phyloP scores from a whole-genome alignment of 1,139 yeast genomes.

The Diutina rugosa region DNA sequence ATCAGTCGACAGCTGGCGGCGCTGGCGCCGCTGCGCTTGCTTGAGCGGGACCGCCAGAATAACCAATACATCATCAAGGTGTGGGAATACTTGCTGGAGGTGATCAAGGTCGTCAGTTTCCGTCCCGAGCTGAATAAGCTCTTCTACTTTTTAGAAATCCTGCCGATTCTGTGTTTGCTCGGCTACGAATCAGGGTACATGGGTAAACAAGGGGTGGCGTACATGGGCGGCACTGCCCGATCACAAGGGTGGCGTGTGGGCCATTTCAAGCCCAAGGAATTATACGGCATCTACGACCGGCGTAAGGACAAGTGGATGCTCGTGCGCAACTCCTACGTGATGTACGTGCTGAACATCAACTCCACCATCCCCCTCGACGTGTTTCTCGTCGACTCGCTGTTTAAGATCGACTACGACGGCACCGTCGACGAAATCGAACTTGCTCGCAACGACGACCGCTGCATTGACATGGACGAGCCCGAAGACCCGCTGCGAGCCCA shows the following conservation, averaged over 20 bases:
- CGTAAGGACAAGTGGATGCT: conserved; percentile 89
- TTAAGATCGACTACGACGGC: conserved; percentile 36
- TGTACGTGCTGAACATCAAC: conserved; percentile 75
- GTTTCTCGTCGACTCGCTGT: conserved; percentile 65
- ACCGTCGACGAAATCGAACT: conserved; percentile 13
- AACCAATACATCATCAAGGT: conserved; percentile 29
- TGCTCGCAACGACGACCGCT: conserved; percentile 17
- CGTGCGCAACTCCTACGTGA: conserved; percentile 70
- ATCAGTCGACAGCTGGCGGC: not conserved
- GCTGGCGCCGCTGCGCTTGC: not conserved
- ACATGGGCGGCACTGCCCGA: conserved; percentile 70
- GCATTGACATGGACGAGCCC: conserved; percentile 34
- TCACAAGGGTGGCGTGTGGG: conserved; percentile 95
- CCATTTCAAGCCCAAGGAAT: conserved; percentile 68
- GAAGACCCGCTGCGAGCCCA: conserved; percentile 6
- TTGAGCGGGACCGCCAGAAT: conserved; percentile 11
- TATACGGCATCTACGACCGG: conserved; percentile 76
- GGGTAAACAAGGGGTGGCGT: conserved; percentile 83
- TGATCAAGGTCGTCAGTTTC: conserved; percentile 48
- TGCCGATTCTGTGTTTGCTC: conserved; percentile 75
- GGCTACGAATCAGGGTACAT: conserved; percentile 72
- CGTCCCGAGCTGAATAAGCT: conserved; percentile 73
- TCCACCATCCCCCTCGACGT: conserved; percentile 88
- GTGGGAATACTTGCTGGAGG: conserved; percentile 49
- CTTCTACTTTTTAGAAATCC: conserved; percentile 78